A percentile compares a stretch with the other conserved stretches of the same genome.
These are phyloP conservation scores for Knoxdaviesia proteae DNA, from an alignment of 2,329 filamentous ascomycete species.

Conservation along the genomic window DNA sequence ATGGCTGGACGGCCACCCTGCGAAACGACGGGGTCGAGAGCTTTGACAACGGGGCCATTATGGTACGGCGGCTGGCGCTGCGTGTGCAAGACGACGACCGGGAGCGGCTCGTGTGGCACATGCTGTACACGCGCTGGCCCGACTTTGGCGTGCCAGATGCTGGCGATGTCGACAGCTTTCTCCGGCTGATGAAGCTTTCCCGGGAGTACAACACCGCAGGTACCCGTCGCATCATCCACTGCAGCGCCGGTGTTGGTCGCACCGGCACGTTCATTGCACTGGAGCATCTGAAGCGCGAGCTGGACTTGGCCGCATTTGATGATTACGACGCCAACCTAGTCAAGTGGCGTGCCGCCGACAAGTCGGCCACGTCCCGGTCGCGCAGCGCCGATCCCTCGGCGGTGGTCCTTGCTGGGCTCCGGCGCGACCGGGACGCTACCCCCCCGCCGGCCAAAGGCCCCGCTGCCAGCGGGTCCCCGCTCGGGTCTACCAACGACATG, in stretches of 20 bases:
- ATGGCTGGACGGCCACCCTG: conserved; percentile 48
- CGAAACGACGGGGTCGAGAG: conserved; percentile 42
- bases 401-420: no score
- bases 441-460: no score
- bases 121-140: conserved; percentile 74
- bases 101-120: conserved; percentile 56
- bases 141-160: conserved; percentile 68
- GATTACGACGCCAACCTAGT: conserved; percentile 11
- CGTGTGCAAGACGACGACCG: conserved; percentile 26
- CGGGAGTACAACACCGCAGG: conserved; percentile 28
- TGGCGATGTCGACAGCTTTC: conserved; percentile 44
- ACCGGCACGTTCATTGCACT: conserved; percentile 91
- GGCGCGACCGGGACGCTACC: no score
- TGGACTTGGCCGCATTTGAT: conserved; percentile 35
- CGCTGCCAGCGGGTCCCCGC: no score
- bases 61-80: conserved; percentile 53
- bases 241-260: conserved; percentile 81
- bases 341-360: no score
- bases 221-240: conserved; percentile 52
- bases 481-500: conserved; percentile 21
- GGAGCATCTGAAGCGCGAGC: conserved; percentile 73
- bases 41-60: conserved; percentile 34
- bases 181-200: conserved; percentile 49
- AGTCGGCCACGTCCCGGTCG: no score
- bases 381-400: no score